Base-by-base conservation (phyloP, 2,329 filamentous ascomycete species). In the Xylogone sp. region DNA sequence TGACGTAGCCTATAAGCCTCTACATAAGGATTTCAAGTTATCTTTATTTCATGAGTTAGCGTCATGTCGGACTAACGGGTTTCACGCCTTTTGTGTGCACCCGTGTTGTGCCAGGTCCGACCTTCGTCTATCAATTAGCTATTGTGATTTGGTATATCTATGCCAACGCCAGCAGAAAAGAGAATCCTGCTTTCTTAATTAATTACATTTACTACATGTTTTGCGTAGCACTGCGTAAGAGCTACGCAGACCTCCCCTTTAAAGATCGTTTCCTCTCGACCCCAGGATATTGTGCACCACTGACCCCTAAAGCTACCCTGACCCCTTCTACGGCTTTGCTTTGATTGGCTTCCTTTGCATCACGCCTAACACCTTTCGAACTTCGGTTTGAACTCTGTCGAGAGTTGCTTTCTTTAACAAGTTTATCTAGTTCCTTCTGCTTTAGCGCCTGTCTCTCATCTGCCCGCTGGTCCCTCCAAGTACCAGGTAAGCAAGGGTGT, bases 241-340 rank as follows among this genome's bases (percentile, higher is more conserved):
- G n/a, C 27, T 39, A 39, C n/a, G 34, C n/a, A 13, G 34, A 39
- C n/a, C 34, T 39, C 8, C 34, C 34, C 13, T 39, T 39, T 16
- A 39, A 6, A 39, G 34, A 39, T 39, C 34, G 34, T 39, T 39
- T 39, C 34, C 34, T 39, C 34, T 39, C 34, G 13, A 39, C 34
- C 5, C 34, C 13, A 18, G 34, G 4, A 39, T 39, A 39, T 16
- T 39, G 34, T 39, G 34, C 34, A 16, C 34, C 34, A 16, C 34
- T 54, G 50, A 67, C 65, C 21, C 61, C 55, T 13, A 83, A 66
- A 2, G 76, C 69, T 58, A 83, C 82, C 2, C 82, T 69, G 4
- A 81, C 82, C 53, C 76, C 76, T 53, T 83, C 81, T 1, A 85
- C 82, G 1, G 82, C 82, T 46, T 75, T 71, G 62, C 81, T 84